Base-by-base conservation (phyloP, 768 basidiomycete species). In the Mrakia blollopis region DNA sequence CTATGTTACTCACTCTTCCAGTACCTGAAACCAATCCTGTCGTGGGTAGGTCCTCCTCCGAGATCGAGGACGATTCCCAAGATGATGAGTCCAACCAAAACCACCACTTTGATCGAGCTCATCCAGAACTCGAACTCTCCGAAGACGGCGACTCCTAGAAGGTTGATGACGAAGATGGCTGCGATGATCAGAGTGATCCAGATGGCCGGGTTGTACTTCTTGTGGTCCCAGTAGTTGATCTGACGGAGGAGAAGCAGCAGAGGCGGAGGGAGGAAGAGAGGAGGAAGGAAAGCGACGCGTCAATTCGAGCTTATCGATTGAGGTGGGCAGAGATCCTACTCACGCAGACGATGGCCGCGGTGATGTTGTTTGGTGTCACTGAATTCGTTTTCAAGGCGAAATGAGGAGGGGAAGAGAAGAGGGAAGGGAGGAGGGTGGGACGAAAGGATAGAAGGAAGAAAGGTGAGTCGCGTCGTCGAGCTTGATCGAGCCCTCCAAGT, bases 181-280 rank as follows among this genome's bases (percentile, higher is more conserved):
- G 81, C 81, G 78, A 90, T 89, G 81, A 89, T 89, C 72, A 89
- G 86, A 32, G 79, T 85, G 88, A 89, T 88, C 88, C 88, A 90
- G 47, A 87, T 83, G 80, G 81, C 87, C 83, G 82, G 88, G 86
- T 79, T 79, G 9, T 85, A 82, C 32, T 80, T 81, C 60, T 76
- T 77, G 28, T 83, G 83, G 73, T 74, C 72, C 72, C 72, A 72
- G 72, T 72, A 57, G n/a, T 23, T 23, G 65, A 23, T 23, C 23
- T 52, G 57, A 44, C n/a, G n/a, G n/a, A n/a, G n/a, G n/a, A n/a
- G n/a, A n/a, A n/a, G n/a, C n/a, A n/a, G n/a, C n/a, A n/a, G n/a
- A n/a, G n/a, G n/a, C n/a, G n/a, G n/a, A n/a, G n/a, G n/a, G 32
- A 37, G 41, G 60, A 25, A 10, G n/a, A 18, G 11, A 44, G 2